phyloP scores from a whole-genome alignment of 108 stramenopile genomes.

The Pseudonitzschia pungens region DNA sequence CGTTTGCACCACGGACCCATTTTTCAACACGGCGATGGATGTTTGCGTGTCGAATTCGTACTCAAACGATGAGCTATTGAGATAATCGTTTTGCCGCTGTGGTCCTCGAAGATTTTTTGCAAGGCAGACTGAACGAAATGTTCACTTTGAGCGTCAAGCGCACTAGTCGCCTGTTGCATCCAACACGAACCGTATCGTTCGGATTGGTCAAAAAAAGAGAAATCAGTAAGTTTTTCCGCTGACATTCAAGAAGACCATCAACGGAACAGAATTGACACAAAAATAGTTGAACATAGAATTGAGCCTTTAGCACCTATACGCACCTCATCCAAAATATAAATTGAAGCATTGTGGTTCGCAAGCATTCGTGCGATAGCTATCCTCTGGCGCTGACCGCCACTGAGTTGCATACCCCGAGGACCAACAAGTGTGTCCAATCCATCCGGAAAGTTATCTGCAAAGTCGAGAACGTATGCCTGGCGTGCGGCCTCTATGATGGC shows the following conservation, averaged over 20 bases:
- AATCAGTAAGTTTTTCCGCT: background rate
- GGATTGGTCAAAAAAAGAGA: background rate
- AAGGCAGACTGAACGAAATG: slow-evolving; percentile 74
- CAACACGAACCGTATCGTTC: background rate
- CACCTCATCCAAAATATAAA: slow-evolving; percentile 74
- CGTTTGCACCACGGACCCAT: slow-evolving; percentile 76
- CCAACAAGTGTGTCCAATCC: slow-evolving; percentile 90
- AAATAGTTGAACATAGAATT: background rate
- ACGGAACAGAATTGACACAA: background rate
- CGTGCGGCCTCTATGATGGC: slow-evolving; percentile 69
- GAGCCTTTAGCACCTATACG: background rate
- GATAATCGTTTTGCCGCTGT: slow-evolving; percentile 68
- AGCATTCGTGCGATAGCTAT: slow-evolving; percentile 88
- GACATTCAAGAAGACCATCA: background rate
- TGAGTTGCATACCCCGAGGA: slow-evolving; percentile 84
- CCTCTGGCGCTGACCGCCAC: slow-evolving; percentile 92
- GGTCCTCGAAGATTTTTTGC: slow-evolving; percentile 44
- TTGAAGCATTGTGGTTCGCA: slow-evolving; percentile 71
- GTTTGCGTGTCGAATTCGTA: slow-evolving; percentile 85
- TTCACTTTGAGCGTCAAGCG: slow-evolving; percentile 91
- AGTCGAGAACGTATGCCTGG: slow-evolving; percentile 77
- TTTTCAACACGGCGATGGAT: slow-evolving; percentile 83
- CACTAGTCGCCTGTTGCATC: slow-evolving; percentile 71
- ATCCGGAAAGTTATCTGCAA: slow-evolving; percentile 67
- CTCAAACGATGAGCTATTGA: slow-evolving; percentile 88